Conservation (phyloP, 2,329 filamentous ascomycete genomes). For the Fusarium sp. region DNA sequence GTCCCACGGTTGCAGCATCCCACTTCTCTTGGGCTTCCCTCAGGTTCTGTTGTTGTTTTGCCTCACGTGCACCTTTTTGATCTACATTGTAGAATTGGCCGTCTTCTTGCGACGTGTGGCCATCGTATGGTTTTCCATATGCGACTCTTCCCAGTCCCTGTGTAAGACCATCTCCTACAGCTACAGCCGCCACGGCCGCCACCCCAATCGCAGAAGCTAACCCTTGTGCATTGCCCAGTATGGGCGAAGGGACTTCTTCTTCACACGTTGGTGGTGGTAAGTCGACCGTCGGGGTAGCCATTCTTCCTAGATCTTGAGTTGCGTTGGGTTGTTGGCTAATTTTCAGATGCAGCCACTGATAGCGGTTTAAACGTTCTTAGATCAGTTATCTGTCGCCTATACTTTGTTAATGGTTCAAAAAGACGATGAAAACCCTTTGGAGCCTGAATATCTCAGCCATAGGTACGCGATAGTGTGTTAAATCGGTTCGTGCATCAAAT, state of each 20-base stretch:
- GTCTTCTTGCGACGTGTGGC: slow-evolving; percentile 5
- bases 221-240: slow-evolving; percentile 42
- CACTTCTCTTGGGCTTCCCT: slow-evolving; percentile 40
- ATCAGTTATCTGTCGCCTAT: background rate
- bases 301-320: background rate
- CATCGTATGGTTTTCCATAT: slow-evolving; percentile 10
- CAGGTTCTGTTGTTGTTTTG: slow-evolving; percentile 32
- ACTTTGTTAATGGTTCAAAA: slow-evolving; percentile 16
- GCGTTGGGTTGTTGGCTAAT: background rate
- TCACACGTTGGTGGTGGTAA: slow-evolving; percentile 40
- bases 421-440: background rate
- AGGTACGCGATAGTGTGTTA: slow-evolving; percentile 10
- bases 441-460: slow-evolving; percentile 15
- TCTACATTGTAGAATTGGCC: slow-evolving; percentile 1
- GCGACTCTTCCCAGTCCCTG: slow-evolving; percentile 14
- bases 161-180: slow-evolving; percentile 31
- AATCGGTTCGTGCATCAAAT: slow-evolving; percentile 4
- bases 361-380: background rate
- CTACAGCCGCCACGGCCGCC: slow-evolving; percentile 40
- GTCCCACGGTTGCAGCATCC: slow-evolving; percentile 32
- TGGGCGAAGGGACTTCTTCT: slow-evolving; percentile 37
- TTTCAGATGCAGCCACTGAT: slow-evolving; percentile 4
- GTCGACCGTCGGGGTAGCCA: slow-evolving; percentile 45
- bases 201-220: slow-evolving; percentile 42
- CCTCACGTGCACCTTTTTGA: slow-evolving; percentile 16